Evolutionary conservation across 192 early-diverging fungal genomes (phyloP).

Genomic region (Phlyctochytrium arcticum): DNA sequence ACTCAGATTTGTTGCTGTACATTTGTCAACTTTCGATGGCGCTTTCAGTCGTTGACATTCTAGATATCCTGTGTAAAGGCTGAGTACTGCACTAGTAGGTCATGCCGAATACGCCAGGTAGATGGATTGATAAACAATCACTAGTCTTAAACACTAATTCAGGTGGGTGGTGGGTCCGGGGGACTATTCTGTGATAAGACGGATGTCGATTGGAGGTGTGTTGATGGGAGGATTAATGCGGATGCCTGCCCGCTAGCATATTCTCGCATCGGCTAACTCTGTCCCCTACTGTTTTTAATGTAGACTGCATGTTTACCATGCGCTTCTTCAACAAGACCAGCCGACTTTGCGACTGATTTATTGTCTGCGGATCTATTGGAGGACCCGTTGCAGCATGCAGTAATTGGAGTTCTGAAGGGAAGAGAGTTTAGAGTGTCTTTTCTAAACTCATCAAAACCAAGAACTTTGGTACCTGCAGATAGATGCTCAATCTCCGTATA

Average conservation of each 20-base stretch:
- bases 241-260: slow-evolving; percentile 5
- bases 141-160: too few relatives aligned
- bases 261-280: slow-evolving; percentile 1
- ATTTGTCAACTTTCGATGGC: too few relatives aligned
- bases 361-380: not conserved
- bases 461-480: not conserved
- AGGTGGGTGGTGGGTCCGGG: too few relatives aligned
- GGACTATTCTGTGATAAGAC: too few relatives aligned
- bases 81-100: too few relatives aligned
- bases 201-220: too few relatives aligned
- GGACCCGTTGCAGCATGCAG: slow-evolving; percentile 5
- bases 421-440: not conserved
- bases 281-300: slow-evolving; percentile 7
- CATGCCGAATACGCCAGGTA: too few relatives aligned
- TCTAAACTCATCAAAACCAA: not conserved
- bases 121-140: too few relatives aligned
- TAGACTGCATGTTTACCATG: not conserved
- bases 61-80: too few relatives aligned
- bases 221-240: too few relatives aligned
- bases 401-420: slow-evolving; percentile 11
- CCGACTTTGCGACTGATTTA: not conserved
- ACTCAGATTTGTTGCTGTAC: too few relatives aligned
- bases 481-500: slow-evolving; percentile 17
- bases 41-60: too few relatives aligned
- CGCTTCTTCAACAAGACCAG: slow-evolving; percentile 13